Evolutionary conservation across 331 rosid genomes (phyloP), one percentile per base, ranked within the genome.

Genomic region (Quercus phellos): DNA sequence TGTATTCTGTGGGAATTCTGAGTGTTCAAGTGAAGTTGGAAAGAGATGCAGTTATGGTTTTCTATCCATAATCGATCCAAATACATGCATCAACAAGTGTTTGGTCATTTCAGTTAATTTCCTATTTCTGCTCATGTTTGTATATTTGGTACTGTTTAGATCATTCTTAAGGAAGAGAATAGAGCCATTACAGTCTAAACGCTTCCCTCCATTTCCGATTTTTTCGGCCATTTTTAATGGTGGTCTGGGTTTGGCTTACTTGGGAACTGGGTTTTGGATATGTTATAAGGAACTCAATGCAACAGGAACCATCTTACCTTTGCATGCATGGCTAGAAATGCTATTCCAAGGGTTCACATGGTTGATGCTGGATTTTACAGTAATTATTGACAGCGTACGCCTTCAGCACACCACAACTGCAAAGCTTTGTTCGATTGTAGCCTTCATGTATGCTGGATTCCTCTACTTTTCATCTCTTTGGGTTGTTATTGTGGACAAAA

Each of bases 191-290:
- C 67, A 16, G 11, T 30, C 55, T 43, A 22, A 17, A 32, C 50
- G 18, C 55, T 35, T 46, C 32, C 30, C 79, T 59, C 19, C 74
- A 7, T 6, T 74, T 1, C 46, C 59, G 14, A 58, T 61, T 2
- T 27, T 75, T 69, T 78, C 77, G 0, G 74, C 34, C 2, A 4
- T 38, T 30, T 70, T 51, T 6, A 83, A 78, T 61, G 74, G 74
- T 17, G 18, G 35, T 53, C 67, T 78, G 77, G 66, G 58, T 74
- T 60, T 78, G 80, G 86, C 80, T 55, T 70, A 74, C 55, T 79
- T 83, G 69, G 78, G 63, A 22, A 70, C 17, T 32, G 78, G 80
- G 43, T 74, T 83, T 24, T 69, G 86, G 72, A 69, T 16, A 51
- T 14, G 63, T 29, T 7, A 34, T 10, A 68, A 68, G 74, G 69